phyloP scores from a whole-genome alignment of 139 green algal species.

The Closterium sp. region DNA sequence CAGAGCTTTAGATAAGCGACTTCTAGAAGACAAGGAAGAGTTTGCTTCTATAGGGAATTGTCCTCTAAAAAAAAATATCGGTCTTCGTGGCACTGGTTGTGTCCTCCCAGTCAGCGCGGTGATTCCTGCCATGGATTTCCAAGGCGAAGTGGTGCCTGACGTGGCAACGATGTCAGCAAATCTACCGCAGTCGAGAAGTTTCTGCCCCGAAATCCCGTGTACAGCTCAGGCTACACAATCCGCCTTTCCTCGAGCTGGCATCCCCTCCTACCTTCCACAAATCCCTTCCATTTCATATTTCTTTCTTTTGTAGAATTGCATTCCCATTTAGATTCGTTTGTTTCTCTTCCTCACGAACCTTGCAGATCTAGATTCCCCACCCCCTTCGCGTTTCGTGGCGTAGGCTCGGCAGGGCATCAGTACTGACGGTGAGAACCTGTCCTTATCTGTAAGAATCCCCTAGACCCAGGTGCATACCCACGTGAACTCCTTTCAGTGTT shows the following conservation, averaged over 20 bases:
- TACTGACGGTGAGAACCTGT: too few relatives aligned
- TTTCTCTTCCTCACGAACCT: too few relatives aligned
- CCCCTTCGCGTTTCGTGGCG: too few relatives aligned
- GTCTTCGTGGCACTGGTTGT: neutral
- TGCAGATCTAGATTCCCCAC: too few relatives aligned
- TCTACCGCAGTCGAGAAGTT: neutral
- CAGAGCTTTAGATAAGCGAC: too few relatives aligned
- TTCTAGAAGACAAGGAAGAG: too few relatives aligned
- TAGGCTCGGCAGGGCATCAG: too few relatives aligned
- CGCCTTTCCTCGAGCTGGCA: neutral
- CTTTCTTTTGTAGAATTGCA: neutral
- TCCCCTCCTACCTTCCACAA: neutral
- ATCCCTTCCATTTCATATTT: neutral
- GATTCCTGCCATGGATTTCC: neutral
- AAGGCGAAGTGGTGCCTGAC: neutral
- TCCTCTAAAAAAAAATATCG: neutral
- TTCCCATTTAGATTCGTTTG: neutral
- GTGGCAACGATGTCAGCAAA: neutral
- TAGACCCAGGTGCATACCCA: too few relatives aligned
- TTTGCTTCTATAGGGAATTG: too few relatives aligned
- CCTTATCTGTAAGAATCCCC: too few relatives aligned
- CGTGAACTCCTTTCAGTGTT: too few relatives aligned
- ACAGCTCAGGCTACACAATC: neutral
- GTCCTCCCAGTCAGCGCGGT: neutral
- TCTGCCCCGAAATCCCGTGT: neutral